phyloP scores from a whole-genome alignment of 1,139 yeast species.

The Saccharomyces hybrid region DNA sequence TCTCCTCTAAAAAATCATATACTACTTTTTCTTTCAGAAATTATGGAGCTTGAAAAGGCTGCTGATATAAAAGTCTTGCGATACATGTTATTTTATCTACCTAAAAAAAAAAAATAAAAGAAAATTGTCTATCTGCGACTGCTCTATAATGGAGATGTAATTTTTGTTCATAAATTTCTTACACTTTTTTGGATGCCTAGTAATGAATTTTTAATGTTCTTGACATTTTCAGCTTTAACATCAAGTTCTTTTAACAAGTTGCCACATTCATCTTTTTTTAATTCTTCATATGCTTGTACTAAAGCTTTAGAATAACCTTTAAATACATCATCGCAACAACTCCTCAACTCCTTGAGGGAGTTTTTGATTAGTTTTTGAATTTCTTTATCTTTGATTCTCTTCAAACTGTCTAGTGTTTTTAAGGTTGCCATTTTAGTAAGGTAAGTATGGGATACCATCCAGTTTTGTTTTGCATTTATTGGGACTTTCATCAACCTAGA shows the following conservation, averaged over 20 bases:
- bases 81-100: not conserved
- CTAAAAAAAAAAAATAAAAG: not conserved
- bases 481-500: constrained; percentile 15
- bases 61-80: not conserved
- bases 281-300: constrained; percentile 5
- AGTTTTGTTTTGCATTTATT: not conserved
- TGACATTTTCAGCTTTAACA: constrained; percentile 8
- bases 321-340: constrained; percentile 17
- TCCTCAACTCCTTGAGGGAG: constrained; percentile 17
- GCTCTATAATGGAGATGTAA: not conserved
- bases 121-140: not conserved
- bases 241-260: constrained; percentile 9
- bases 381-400: constrained; percentile 23
- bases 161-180: constrained; percentile 15
- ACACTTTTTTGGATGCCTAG: constrained; percentile 17
- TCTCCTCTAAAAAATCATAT: not conserved
- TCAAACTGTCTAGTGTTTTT: constrained; percentile 30
- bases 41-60: not conserved
- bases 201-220: constrained; percentile 8
- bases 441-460: constrained; percentile 17
- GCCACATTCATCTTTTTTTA: constrained; percentile 7
- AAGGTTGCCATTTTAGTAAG: constrained; percentile 25
- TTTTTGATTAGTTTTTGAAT: constrained; percentile 16
- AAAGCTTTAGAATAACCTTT: constrained; percentile 8
- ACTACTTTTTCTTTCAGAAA: not conserved